phyloP scores from a whole-genome alignment of 768 basidiomycete species.

The Mrakia hoshinonis region DNA sequence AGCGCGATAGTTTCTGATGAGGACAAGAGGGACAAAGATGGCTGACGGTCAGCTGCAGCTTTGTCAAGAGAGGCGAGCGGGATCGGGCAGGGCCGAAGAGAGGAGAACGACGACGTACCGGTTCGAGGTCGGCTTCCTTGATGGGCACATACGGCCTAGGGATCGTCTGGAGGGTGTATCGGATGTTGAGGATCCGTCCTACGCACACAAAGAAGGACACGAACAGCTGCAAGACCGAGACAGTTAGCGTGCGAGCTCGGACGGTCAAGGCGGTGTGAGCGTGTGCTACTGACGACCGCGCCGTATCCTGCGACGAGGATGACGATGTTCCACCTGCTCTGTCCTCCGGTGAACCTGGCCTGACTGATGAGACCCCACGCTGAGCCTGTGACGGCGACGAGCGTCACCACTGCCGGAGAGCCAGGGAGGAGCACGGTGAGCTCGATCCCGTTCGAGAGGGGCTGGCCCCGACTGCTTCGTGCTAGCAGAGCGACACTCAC shows the following conservation, averaged over 20 bases:
- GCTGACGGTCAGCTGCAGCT: too few relatives aligned
- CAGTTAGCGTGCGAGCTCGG: too few relatives aligned
- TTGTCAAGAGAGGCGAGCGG: not conserved
- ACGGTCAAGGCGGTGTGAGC: not conserved
- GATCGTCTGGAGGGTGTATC: slow-evolving; percentile 37
- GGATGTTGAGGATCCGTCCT: slow-evolving; percentile 28
- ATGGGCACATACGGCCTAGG: slow-evolving; percentile 41
- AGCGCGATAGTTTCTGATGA: not conserved
- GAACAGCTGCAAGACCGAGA: slow-evolving; percentile 23
- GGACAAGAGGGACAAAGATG: too few relatives aligned
- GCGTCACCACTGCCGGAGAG: slow-evolving; percentile 26
- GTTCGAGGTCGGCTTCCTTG: slow-evolving; percentile 38
- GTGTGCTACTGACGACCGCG: slow-evolving; percentile 34
- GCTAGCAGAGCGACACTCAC: not conserved
- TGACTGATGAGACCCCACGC: slow-evolving; percentile 36
- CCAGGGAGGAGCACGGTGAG: not conserved
- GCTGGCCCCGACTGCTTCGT: too few relatives aligned
- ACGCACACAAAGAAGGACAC: slow-evolving; percentile 30
- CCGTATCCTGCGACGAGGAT: slow-evolving; percentile 36
- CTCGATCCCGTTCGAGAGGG: not conserved
- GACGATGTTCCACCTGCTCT: slow-evolving; percentile 36
- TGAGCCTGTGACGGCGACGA: slow-evolving; percentile 31
- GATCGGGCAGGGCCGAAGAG: not conserved
- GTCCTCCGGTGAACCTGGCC: slow-evolving; percentile 28
- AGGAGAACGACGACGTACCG: slow-evolving; percentile 30